Evolutionary conservation across 1,284 basidiomycete genomes (phyloP).

Genomic region (Meira miltonrushii): DNA sequence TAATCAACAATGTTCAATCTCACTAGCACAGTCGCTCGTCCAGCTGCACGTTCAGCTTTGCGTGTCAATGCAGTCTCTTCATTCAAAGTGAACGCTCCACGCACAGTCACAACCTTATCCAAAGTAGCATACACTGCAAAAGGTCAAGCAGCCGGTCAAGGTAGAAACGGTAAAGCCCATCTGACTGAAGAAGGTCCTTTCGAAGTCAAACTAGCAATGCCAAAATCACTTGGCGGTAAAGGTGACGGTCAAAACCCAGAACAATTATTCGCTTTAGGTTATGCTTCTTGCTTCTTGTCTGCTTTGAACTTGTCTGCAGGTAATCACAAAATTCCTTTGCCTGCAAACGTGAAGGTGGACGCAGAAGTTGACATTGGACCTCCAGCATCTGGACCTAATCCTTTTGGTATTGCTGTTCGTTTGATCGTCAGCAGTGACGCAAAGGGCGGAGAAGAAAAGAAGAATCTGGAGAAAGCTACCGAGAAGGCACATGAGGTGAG

Average conservation of each 20-base stretch:
- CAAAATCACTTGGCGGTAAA: constrained; percentile 5
- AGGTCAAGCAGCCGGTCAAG: constrained; percentile 4
- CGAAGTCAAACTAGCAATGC: constrained; percentile 7
- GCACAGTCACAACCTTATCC: constrained; percentile 2
- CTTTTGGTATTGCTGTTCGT: constrained; percentile 7
- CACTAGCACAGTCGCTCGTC: neutral
- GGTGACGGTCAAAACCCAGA: constrained; percentile 9
- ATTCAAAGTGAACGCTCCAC: neutral
- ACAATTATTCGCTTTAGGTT: constrained; percentile 7
- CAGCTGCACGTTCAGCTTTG: neutral
- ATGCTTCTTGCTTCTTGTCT: constrained; percentile 10
- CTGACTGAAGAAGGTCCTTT: neutral
- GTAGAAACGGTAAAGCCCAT: constrained; percentile 4
- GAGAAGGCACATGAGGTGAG: constrained; percentile 8
- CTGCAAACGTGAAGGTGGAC: constrained; percentile 1
- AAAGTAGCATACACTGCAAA: constrained; percentile 5
- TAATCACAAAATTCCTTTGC: neutral
- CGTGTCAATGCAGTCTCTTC: neutral
- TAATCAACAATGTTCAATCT: neutral
- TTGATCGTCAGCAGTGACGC: constrained; percentile 7
- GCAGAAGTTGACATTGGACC: constrained; percentile 8
- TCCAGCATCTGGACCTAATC: neutral
- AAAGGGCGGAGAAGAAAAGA: constrained; percentile 4
- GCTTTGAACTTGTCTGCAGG: constrained; percentile 4
- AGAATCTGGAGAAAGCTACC: neutral